Evolutionary conservation across 1,139 yeast species (phyloP).

Genomic region (Nadsonia starkeyi-henricii): DNA sequence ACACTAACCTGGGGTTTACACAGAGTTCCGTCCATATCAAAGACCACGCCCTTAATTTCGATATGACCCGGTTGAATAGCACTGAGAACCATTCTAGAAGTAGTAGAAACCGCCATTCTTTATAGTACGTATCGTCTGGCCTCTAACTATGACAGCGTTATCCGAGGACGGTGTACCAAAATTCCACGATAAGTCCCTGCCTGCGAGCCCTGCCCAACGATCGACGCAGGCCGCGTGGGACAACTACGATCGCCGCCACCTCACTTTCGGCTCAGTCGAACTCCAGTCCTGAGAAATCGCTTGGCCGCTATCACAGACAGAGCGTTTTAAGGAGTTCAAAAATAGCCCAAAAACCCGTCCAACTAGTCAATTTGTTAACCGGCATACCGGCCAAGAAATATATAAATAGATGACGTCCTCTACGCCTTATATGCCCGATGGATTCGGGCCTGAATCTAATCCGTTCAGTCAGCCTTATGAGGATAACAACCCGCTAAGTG

Average conservation of each 20-base stretch:
- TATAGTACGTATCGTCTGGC: not conserved
- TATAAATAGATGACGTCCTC: slow-evolving; percentile 14
- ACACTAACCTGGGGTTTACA: slow-evolving; percentile 41
- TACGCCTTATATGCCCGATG: slow-evolving; percentile 19
- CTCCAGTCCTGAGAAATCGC: not conserved
- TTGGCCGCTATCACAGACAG: not conserved
- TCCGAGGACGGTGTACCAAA: too few relatives aligned
- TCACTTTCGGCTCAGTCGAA: slow-evolving; percentile 1
- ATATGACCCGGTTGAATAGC: slow-evolving; percentile 23
- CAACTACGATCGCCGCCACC: not conserved
- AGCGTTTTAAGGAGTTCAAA: too few relatives aligned
- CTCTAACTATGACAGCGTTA: not conserved
- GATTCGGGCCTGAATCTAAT: slow-evolving; percentile 14
- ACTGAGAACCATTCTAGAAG: slow-evolving; percentile 20
- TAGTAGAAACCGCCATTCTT: slow-evolving; percentile 3
- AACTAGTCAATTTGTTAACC: too few relatives aligned
- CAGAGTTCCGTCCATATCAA: slow-evolving; percentile 61
- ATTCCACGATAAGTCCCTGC: too few relatives aligned
- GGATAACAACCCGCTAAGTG: not conserved
- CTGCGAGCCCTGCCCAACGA: not conserved
- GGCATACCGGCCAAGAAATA: too few relatives aligned
- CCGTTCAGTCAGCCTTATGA: slow-evolving; percentile 15
- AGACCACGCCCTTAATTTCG: slow-evolving; percentile 36
- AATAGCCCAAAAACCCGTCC: too few relatives aligned
- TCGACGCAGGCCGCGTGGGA: not conserved